phyloP scores from a whole-genome alignment of 495 filamentous ascomycete genomes.

The Mycothermus thermophilus region DNA sequence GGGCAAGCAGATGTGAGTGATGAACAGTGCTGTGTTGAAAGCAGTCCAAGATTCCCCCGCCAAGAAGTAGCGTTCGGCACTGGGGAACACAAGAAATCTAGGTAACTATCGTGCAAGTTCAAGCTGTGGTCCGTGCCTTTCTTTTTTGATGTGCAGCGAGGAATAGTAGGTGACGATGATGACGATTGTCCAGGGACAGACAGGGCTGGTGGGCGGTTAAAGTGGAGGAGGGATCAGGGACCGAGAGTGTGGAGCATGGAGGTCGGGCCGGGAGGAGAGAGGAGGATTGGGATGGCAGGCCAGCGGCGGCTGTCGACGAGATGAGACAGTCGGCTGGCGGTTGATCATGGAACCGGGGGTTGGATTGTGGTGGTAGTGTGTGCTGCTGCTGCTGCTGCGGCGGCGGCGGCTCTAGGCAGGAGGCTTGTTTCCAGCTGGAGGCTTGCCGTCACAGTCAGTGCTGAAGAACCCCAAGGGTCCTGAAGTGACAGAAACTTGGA shows the following conservation, averaged over 20 bases:
- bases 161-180: slow-evolving; percentile 8
- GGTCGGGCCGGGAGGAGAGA: slow-evolving; percentile 9
- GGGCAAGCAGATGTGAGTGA: slow-evolving; percentile 12
- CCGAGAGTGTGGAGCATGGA: slow-evolving; percentile 7
- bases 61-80: no score
- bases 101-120: slow-evolving; percentile 16
- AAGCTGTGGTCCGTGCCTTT: slow-evolving; percentile 23
- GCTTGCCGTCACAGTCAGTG: slow-evolving; percentile 9
- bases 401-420: no score
- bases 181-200: slow-evolving; percentile 27
- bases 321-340: slow-evolving; percentile 12
- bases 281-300: slow-evolving; percentile 2
- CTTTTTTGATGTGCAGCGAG: no score
- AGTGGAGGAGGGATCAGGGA: slow-evolving; percentile 26
- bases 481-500: no score
- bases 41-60: slow-evolving; percentile 10
- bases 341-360: slow-evolving; percentile 13
- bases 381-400: no score
- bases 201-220: no score
- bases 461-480: no score
- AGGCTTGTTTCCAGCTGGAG: no score
- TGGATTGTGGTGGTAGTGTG: slow-evolving; percentile 6
- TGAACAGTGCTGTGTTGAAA: slow-evolving; percentile 15
- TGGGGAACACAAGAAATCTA: slow-evolving; percentile 18
- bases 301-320: no score